phyloP scores from a whole-genome alignment of 106 monocot species.

The Phalaenopsis aphrodite region DNA sequence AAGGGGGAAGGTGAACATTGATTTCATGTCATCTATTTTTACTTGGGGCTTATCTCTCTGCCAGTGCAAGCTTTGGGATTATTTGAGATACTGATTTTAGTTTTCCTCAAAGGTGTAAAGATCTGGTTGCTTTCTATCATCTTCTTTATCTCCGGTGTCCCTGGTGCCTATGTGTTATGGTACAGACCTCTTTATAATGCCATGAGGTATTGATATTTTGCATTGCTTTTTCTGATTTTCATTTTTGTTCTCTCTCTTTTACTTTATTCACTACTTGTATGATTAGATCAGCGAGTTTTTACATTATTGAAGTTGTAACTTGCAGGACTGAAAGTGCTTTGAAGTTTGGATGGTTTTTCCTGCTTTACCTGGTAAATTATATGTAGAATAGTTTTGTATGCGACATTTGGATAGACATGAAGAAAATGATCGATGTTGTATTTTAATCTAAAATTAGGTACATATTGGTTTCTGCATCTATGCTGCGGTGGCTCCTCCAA shows the following conservation, averaged over 20 bases:
- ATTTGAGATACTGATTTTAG: constrained; percentile 2
- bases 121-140: constrained; percentile 93
- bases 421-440: constrained; percentile 1
- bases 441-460: constrained; percentile 28
- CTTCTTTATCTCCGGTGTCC: constrained; percentile 82
- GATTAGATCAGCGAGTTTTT: neutral
- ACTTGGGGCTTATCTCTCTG: neutral
- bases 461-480: constrained; percentile 66
- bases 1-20: constrained; percentile 49
- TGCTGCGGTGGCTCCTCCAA: constrained; percentile 72
- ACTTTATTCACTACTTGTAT: neutral
- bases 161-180: constrained; percentile 94
- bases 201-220: constrained; percentile 44
- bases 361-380: constrained; percentile 68
- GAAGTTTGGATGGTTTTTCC: constrained; percentile 97
- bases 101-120: constrained; percentile 40
- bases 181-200: constrained; percentile 93
- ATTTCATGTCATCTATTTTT: neutral
- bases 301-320: neutral
- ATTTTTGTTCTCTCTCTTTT: neutral
- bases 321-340: constrained; percentile 95
- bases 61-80: neutral
- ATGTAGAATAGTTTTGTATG: neutral
- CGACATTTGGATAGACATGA: neutral
- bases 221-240: neutral